Base-by-base conservation (phyloP, 306 rosid genomes). In the Purshia tridentata region DNA sequence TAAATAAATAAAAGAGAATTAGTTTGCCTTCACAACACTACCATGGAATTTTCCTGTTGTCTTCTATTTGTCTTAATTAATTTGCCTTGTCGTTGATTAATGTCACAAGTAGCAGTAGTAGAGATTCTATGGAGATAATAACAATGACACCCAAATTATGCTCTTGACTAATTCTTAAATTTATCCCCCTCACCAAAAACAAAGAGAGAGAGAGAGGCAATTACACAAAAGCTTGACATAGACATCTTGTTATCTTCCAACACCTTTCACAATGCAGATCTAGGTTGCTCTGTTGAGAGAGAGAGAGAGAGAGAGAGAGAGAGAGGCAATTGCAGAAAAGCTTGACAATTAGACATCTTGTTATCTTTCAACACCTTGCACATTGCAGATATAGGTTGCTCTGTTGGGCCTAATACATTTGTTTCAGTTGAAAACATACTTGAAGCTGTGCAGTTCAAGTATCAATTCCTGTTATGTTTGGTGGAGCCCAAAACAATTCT, bases 381-480 rank as follows among this genome's bases (percentile, higher is more conserved):
- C 0, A 15, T 84, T 3, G 88, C 85, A n/a, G 88, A 84, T 67
- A 42, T 84, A 15, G 88, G 88, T 53, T 84, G 88, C 58, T 76
- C 88, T 4, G 53, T 59, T 0, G 88, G 88, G 6, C 83, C 85
- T 4, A 84, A 84, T 44, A 84, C 88, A 9, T 81, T 81, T 72
- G 8, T 8, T 4, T 73, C 81, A 0, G 67, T 84, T 46, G 42
- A 84, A 54, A 73, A 74, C 73, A 58, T 84, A 29, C 45, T 81
- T 2, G 74, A 77, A 51, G 75, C 82, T 8, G 71, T 83, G 16
- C 69, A 72, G 51, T 14, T 9, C 1, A 82, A 70, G 47, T 63
- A 18, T 6, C 57, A 46, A 45, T 9, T n/a, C n/a, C n/a, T n/a
- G n/a, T n/a, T n/a, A n/a, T n/a, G n/a, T n/a, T n/a, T n/a, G n/a